Evolutionary conservation across 768 basidiomycete genomes (phyloP), one percentile per base, ranked within the genome.

Genomic region (Neoboletus magnificus): DNA sequence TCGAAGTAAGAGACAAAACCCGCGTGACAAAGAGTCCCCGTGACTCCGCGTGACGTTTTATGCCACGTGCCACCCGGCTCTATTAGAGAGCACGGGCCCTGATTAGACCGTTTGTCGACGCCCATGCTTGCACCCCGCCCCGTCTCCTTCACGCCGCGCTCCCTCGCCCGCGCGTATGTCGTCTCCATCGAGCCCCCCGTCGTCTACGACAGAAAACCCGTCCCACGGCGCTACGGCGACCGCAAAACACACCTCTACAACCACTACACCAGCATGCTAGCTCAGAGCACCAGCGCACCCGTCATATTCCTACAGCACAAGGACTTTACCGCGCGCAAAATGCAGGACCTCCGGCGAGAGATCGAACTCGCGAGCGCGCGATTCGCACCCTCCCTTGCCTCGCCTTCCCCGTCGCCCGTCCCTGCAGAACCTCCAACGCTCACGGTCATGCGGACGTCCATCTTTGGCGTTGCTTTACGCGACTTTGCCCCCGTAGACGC

Each of bases 221-320:
- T 72, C 27, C 83, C 85, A 0, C 88, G 93, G 41, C 77, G 82
- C 56, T 94, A 92, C 69, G 80, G 79, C 48, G 82, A 84, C 67
- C 87, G 89, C 69, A 97, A 95, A 71, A 77, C 84, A 2, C 86
- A 83, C 72, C 85, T 92, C 69, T 91, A 86, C 74, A 80, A 83
- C 74, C 85, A 87, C 73, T 93, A 93, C 78, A 76, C 79, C 54
- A 80, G 79, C 63, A 82, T 96, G 59, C 79, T 96, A 65, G 71
- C 81, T 54, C 73, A 77, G 50, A 81, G 80, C 67, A 62, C 71
- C 23, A 70, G 76, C 36, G 76, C 83, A 0, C 86, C 92, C 32
- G 74, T 93, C 67, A 75, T 97, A 60, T 79, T 96, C 73, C 83
- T 96, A 56, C 79, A 84, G 49, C 91, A 93, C 70, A 77, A 81